phyloP scores from a whole-genome alignment of 768 basidiomycete genomes.

The Ramaria sp. region DNA sequence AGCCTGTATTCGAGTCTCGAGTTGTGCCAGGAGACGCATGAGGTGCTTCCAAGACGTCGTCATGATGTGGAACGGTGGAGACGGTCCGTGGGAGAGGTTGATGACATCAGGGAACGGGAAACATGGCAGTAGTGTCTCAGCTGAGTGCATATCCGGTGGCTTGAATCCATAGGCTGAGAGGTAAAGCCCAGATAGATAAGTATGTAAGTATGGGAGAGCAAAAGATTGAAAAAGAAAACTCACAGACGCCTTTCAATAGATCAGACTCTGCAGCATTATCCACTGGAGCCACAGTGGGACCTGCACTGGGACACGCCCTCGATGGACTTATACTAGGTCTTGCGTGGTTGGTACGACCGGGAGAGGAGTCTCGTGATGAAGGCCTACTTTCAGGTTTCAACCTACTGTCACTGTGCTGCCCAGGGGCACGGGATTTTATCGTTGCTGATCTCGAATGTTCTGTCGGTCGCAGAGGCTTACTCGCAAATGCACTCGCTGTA shows the following conservation, averaged over 20 bases:
- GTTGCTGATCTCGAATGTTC: not conserved
- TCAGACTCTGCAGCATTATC: not conserved
- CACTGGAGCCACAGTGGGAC: not conserved
- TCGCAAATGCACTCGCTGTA: not conserved
- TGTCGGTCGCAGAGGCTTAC: not conserved
- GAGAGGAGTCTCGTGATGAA: not conserved
- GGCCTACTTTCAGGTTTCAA: not conserved
- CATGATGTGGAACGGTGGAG: slow-evolving; percentile 59
- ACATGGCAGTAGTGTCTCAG: slow-evolving; percentile 34
- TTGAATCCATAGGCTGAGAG: slow-evolving; percentile 56
- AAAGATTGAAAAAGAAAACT: not conserved
- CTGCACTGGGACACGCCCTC: not conserved
- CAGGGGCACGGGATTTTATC: not conserved
- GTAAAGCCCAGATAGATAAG: not conserved
- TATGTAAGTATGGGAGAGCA: not conserved
- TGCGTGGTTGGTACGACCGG: not conserved
- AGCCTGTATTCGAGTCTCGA: slow-evolving; percentile 61
- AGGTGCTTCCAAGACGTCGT: slow-evolving; percentile 66
- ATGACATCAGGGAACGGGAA: slow-evolving; percentile 60
- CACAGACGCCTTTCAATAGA: slow-evolving; percentile 1
- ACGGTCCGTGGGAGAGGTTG: slow-evolving; percentile 58
- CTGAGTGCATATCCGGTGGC: slow-evolving; percentile 39
- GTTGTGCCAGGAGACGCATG: slow-evolving; percentile 61
- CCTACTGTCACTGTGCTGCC: not conserved
- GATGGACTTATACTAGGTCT: not conserved